A percentile compares a stretch with the other conserved stretches of the same genome.
These are phyloP conservation scores for Diaporthe sp. DNA, from an alignment of 2,329 filamentous ascomycete species.

Conservation along the genomic window DNA sequence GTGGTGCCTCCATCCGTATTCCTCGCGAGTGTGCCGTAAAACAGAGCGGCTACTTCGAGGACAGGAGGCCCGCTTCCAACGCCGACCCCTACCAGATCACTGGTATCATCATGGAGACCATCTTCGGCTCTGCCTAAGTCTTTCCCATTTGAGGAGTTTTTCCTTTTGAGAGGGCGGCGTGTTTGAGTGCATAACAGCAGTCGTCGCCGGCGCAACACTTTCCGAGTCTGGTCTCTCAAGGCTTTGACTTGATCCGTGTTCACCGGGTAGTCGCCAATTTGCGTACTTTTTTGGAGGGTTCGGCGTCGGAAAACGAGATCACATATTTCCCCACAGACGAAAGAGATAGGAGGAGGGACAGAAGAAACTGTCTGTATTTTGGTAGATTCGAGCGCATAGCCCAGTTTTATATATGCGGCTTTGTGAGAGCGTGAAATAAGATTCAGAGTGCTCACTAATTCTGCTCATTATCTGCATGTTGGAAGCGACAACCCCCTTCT, in stretches of 20 bases:
- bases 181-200: constrained; percentile 5
- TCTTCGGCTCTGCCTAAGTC: constrained; percentile 53
- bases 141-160: background rate
- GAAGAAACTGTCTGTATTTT: constrained; percentile 2
- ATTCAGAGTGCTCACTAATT: constrained; percentile 1
- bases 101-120: constrained; percentile 83
- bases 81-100: constrained; percentile 88
- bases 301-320: constrained; percentile 16
- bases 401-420: background rate
- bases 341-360: background rate
- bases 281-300: background rate
- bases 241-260: no score
- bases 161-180: background rate
- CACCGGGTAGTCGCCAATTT: background rate
- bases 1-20: constrained; percentile 93
- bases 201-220: no score
- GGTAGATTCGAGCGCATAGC: constrained; percentile 9
- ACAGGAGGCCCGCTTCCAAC: constrained; percentile 71
- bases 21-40: constrained; percentile 87
- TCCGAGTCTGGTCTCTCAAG: no score
- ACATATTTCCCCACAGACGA: background rate
- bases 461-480: fast-evolving
- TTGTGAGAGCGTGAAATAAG: constrained; percentile 18
- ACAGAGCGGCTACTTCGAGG: constrained; percentile 96
- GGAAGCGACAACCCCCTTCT: background rate